Conservation (phyloP, 202 grass and related monocot species). For the Dendrocalamus latiflorus region DNA sequence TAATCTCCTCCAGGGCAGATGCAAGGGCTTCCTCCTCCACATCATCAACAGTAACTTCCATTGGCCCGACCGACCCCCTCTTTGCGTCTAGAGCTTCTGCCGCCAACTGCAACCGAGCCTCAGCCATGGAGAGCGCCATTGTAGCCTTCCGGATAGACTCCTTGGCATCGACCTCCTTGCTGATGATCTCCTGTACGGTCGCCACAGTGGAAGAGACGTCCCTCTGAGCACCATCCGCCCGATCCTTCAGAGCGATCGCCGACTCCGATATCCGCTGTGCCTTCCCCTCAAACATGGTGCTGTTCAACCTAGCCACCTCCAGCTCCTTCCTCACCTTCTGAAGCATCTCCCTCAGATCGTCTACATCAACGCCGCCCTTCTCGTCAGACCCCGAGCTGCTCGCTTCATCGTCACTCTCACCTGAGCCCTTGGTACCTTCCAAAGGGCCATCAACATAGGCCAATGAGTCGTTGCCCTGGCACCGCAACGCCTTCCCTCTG, state of each 20-base stretch:
- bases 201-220: slow-evolving; percentile 55
- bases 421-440: slow-evolving; percentile 27
- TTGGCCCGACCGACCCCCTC: slow-evolving; percentile 27
- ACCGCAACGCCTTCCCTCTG: not conserved
- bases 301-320: slow-evolving; percentile 69
- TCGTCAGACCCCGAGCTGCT: slow-evolving; percentile 17
- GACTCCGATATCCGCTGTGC: slow-evolving; percentile 78
- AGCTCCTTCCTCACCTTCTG: slow-evolving; percentile 56
- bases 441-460: slow-evolving; percentile 38
- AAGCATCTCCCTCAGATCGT: slow-evolving; percentile 54
- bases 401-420: not conserved
- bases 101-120: slow-evolving; percentile 73
- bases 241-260: slow-evolving; percentile 86
- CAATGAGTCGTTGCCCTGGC: slow-evolving; percentile 62
- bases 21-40: slow-evolving; percentile 62
- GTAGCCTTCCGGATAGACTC: slow-evolving; percentile 66
- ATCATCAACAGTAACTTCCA: slow-evolving; percentile 35
- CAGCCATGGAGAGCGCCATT: slow-evolving; percentile 83
- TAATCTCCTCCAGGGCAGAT: slow-evolving; percentile 53
- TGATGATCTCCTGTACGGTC: slow-evolving; percentile 64
- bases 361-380: slow-evolving; percentile 23
- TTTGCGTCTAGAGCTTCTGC: slow-evolving; percentile 44
- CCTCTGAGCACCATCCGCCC: slow-evolving; percentile 44
- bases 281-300: slow-evolving; percentile 93
- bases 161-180: slow-evolving; percentile 65